phyloP scores from a whole-genome alignment of 768 basidiomycete species.

The Goffeauzyma gilvescens region DNA sequence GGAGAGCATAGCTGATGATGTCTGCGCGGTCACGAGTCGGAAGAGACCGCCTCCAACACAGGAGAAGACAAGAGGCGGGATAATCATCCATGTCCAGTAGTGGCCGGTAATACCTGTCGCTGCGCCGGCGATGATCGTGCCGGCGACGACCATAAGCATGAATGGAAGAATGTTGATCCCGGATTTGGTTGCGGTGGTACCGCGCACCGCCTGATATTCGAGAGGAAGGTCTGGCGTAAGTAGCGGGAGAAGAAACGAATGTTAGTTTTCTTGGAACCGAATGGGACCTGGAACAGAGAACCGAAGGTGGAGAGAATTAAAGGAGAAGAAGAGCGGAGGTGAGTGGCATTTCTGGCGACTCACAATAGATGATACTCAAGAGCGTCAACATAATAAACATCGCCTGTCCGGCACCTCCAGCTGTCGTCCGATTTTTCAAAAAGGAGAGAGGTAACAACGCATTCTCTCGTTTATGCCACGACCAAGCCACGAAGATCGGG shows the following conservation, averaged over 20 bases:
- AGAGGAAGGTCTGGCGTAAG: constrained; percentile 23
- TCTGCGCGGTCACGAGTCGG: constrained; percentile 29
- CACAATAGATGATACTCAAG: not conserved
- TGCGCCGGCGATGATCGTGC: constrained; percentile 24
- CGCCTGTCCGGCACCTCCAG: constrained; percentile 13
- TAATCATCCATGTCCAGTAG: constrained; percentile 33
- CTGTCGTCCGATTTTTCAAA: constrained; percentile 26
- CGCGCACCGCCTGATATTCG: constrained; percentile 21
- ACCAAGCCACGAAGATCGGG: constrained; percentile 31
- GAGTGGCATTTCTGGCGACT: not conserved
- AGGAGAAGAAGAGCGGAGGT: not conserved
- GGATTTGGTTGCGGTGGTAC: constrained; percentile 23
- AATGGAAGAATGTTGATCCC: constrained; percentile 32
- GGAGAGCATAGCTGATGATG: constrained; percentile 25
- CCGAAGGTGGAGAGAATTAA: constrained; percentile 12
- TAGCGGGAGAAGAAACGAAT: not conserved
- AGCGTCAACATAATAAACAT: constrained; percentile 4
- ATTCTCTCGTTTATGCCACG: constrained; percentile 26
- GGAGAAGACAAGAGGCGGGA: constrained; percentile 28
- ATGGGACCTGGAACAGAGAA: no score
- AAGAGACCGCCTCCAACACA: constrained; percentile 33
- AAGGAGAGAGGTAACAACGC: constrained; percentile 35
- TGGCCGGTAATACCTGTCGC: constrained; percentile 27
- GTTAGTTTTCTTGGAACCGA: constrained; percentile 22
- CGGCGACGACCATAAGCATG: constrained; percentile 25